These are phyloP conservation scores for Epichloe typhina DNA, from an alignment of 2,329 filamentous ascomycete species.

Conservation along the genomic window DNA sequence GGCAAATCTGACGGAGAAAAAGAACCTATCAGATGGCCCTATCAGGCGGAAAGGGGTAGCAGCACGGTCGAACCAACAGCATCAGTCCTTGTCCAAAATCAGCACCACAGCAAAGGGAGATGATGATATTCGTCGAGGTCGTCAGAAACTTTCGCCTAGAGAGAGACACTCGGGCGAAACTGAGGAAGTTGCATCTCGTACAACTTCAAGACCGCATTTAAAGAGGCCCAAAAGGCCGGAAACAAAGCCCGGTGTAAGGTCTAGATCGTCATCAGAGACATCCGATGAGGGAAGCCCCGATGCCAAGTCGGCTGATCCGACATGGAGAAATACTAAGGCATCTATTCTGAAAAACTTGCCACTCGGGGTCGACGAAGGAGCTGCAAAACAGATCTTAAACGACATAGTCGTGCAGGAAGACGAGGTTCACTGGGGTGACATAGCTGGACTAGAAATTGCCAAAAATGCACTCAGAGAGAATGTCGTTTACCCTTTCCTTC, in stretches of 20 bases:
- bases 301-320: constrained; percentile 24
- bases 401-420: constrained; percentile 93
- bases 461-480: constrained; percentile 90
- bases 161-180: constrained; percentile 9
- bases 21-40: constrained; percentile 6
- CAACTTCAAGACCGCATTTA: constrained; percentile 12
- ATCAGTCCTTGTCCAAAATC: constrained; percentile 1
- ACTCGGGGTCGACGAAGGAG: constrained; percentile 64
- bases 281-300: constrained; percentile 30
- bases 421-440: constrained; percentile 87
- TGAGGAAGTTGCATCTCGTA: constrained; percentile 12
- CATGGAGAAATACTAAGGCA: constrained; percentile 49
- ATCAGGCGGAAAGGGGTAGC: constrained; percentile 9
- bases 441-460: constrained; percentile 79
- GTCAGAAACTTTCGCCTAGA: constrained; percentile 9
- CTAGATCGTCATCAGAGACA: constrained; percentile 33
- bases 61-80: constrained; percentile 2
- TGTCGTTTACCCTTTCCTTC: constrained; percentile 91
- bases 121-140: constrained; percentile 10
- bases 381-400: constrained; percentile 86
- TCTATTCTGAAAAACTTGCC: constrained; percentile 66
- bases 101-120: not conserved
- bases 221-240: constrained; percentile 19
- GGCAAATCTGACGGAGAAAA: constrained; percentile 10
- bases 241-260: constrained; percentile 28